phyloP scores from a whole-genome alignment of 1,139 yeast genomes.

The Debaryomyces singareniensis region DNA sequence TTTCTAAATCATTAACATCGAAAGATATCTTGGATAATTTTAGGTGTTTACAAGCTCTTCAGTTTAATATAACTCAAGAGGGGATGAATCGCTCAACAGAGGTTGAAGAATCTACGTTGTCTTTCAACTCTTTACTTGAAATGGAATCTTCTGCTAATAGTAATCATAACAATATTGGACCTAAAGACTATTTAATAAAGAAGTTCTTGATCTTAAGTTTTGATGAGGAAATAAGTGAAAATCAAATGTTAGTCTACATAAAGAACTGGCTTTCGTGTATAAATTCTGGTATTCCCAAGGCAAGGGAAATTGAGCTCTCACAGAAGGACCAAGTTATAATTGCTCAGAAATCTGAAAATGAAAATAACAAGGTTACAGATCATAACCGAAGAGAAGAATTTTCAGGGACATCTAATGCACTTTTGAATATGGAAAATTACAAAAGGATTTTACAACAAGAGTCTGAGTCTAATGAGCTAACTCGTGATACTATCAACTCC shows the following conservation, averaged over 20 bases:
- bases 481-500: too few species aligned
- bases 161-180: background rate
- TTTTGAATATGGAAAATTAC: too few species aligned
- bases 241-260: slow-evolving; percentile 14
- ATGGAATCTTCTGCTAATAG: background rate
- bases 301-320: slow-evolving; percentile 21
- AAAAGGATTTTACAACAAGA: too few species aligned
- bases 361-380: too few species aligned
- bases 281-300: slow-evolving; percentile 25
- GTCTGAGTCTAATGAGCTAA: too few species aligned
- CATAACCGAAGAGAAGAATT: too few species aligned
- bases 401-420: too few species aligned
- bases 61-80: background rate
- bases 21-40: slow-evolving; percentile 21
- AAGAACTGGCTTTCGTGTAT: slow-evolving; percentile 24
- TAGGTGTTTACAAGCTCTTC: slow-evolving; percentile 13
- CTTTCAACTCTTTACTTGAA: background rate
- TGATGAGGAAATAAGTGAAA: slow-evolving; percentile 4
- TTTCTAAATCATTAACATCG: slow-evolving; percentile 12
- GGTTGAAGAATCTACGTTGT: background rate
- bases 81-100: too few species aligned
- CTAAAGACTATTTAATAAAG: background rate
- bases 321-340: slow-evolving; percentile 35
- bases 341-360: slow-evolving; percentile 26
- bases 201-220: background rate